Conservation (phyloP, 2,329 filamentous ascomycete species). For the Botrytis squamosa region DNA sequence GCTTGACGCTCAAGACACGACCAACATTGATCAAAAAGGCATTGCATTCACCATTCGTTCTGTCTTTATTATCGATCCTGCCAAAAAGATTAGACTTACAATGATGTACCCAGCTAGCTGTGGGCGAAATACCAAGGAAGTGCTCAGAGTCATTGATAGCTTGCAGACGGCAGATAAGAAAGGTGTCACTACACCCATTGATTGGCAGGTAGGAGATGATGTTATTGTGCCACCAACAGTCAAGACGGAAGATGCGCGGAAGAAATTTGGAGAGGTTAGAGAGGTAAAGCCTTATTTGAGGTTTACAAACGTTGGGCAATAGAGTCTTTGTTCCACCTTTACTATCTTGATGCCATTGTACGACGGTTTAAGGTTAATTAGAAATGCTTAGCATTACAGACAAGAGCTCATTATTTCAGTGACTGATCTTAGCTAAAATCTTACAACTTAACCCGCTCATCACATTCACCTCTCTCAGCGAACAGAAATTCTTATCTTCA, state of each 20-base stretch:
- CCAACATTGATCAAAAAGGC: constrained; percentile 74
- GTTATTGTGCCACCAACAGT: constrained; percentile 83
- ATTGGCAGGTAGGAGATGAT: constrained; percentile 83
- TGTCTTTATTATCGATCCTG: constrained; percentile 88
- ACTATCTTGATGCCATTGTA: neutral
- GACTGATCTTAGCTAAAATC: neutral
- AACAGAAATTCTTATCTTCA: neutral
- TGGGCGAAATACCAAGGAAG: constrained; percentile 74
- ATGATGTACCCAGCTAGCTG: constrained; percentile 88
- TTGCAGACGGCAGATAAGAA: constrained; percentile 67
- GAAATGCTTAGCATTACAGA: too few relatives aligned
- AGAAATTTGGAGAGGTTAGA: constrained; percentile 75
- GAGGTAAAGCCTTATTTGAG: constrained; percentile 22
- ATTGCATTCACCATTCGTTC: constrained; percentile 89
- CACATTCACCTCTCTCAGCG: neutral
- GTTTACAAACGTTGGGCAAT: constrained; percentile 14
- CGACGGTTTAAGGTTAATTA: neutral
- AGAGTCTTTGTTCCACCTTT: neutral
- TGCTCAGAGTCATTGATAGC: constrained; percentile 67
- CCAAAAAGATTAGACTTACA: constrained; percentile 85
- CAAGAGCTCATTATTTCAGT: neutral
- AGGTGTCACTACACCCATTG: constrained; percentile 79
- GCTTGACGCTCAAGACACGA: constrained; percentile 72
- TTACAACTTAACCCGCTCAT: neutral
- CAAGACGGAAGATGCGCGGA: constrained; percentile 76